Evolutionary conservation across 2,329 filamentous ascomycete species (phyloP), one percentile per base, ranked within the genome.

Genomic region (Aquanectria penicillioides): DNA sequence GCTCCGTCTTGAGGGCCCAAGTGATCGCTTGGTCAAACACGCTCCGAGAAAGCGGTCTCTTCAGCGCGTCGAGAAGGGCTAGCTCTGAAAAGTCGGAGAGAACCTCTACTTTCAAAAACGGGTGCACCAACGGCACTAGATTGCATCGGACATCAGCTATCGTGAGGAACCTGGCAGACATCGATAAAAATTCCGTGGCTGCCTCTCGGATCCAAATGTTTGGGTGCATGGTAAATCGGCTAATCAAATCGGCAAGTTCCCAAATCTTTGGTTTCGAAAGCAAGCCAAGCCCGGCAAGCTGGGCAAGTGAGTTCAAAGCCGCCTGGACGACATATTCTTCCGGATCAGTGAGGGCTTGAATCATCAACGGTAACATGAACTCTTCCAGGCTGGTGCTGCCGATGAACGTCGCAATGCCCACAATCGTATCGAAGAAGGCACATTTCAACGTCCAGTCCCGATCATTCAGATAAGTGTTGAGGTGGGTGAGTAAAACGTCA

Each of bases 391-490:
- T 96, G 28, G 89, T 91, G 59, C 91, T 93, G 23, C 95, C 95
- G 28, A 98, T 86, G 67, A 97, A 97, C 1, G 92, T 87, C 4
- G 94, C 92, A 64, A 99, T 94, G 4, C 94, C 94, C 13, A 98
- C 92, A 22, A 98, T 93, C 0, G 93, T 92, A 71, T 97, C 94
- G 70, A 99, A 97, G 73, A 98, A 98, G 3, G 94, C 93, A 69
- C 93, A 97, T 74, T 97, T 97, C 26, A 99, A 80, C 74, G 93
- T 93, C 95, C 95, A 99, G 73, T 99, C 94, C 36, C 90, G 88
- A 69, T 98, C 95, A 66, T 99, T 99, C 8, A 99, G 79, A 69
- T 99, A 99, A 0, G 95, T 99, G 71, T 98, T 98, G 23, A 99
- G 81, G 77, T 99, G 95, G 26, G 93, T 97, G 18, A 99, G 80